Conservation (phyloP, 257 asterid species). For the Gentiana straminea region DNA sequence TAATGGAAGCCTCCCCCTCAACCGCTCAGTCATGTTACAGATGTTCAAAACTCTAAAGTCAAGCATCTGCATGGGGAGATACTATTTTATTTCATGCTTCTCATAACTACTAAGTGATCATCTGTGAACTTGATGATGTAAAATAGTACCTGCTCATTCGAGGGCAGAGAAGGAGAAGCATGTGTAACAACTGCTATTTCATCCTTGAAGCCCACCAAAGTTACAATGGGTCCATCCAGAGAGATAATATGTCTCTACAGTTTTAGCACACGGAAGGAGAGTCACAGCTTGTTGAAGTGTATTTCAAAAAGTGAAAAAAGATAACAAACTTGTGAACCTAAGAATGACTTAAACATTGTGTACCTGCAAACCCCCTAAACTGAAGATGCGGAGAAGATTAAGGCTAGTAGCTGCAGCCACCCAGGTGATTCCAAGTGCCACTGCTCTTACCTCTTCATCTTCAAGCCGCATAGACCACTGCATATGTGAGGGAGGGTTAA, state of each 20-base stretch:
- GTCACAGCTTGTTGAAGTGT: not conserved
- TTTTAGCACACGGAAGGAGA: slow-evolving; percentile 14
- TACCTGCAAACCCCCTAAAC: slow-evolving; percentile 92
- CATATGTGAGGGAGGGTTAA: slow-evolving; percentile 21
- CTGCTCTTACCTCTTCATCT: slow-evolving; percentile 89
- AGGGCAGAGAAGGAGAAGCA: slow-evolving; percentile 69
- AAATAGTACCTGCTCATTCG: slow-evolving; percentile 69
- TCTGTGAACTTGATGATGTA: not conserved
- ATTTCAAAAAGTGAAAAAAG: not conserved
- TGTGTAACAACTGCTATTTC: slow-evolving; percentile 84
- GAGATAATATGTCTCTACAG: slow-evolving; percentile 56
- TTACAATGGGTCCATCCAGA: slow-evolving; percentile 92
- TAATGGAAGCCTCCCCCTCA: slow-evolving; percentile 65
- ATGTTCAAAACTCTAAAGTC: slow-evolving; percentile 69
- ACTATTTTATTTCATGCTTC: slow-evolving; percentile 5
- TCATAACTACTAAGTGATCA: not conserved
- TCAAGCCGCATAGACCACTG: slow-evolving; percentile 99
- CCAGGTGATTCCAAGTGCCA: slow-evolving; percentile 84
- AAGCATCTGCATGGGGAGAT: slow-evolving; percentile 57
- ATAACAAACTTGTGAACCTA: not conserved
- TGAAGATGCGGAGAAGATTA: slow-evolving; percentile 81
- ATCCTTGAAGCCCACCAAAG: slow-evolving; percentile 80
- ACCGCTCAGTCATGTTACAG: slow-evolving; percentile 38
- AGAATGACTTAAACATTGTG: not conserved
- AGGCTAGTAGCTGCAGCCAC: slow-evolving; percentile 90